A percentile compares a stretch with the other conserved stretches of the same genome.
Evolutionary conservation across 495 filamentous ascomycete genomes (phyloP).

Genomic region (Trichoderma erinaceum): DNA sequence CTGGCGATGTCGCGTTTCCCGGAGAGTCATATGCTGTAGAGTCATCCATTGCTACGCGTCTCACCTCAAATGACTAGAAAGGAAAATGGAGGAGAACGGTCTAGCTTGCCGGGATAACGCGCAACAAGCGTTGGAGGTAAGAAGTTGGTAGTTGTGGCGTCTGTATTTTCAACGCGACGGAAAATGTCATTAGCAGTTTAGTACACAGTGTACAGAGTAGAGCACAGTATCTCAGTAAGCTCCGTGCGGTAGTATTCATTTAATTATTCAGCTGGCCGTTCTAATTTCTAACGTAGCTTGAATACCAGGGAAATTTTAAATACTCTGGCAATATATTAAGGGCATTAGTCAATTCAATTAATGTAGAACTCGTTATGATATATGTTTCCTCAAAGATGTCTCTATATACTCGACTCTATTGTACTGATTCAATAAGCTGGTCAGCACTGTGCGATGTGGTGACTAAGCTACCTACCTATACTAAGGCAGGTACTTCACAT

Average conservation of each 20-base stretch:
- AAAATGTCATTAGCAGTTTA: background rate
- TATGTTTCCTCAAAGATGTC: too few species aligned
- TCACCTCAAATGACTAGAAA: background rate
- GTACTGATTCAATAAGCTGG: background rate
- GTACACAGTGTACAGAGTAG: background rate
- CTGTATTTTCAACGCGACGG: slow-evolving; percentile 4
- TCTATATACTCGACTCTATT: too few species aligned
- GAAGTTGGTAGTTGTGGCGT: background rate
- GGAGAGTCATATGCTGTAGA: slow-evolving; percentile 49
- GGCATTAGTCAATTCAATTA: too few species aligned
- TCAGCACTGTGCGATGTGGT: background rate
- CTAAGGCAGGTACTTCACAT: too few species aligned
- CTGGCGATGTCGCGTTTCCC: slow-evolving; percentile 44
- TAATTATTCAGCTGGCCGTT: too few species aligned
- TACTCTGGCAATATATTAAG: too few species aligned
- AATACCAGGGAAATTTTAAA: too few species aligned
- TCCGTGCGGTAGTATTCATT: too few species aligned
- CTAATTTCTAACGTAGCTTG: too few species aligned
- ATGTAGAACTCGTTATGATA: too few species aligned
- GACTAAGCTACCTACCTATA: slow-evolving; percentile 4
- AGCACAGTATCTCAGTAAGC: too few species aligned
- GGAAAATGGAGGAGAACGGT: background rate
- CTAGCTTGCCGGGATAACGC: background rate
- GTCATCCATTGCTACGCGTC: slow-evolving; percentile 45
- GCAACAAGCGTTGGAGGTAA: background rate